Evolutionary conservation across 768 basidiomycete species (phyloP).

Genomic region (Dioszegia hungarica): DNA sequence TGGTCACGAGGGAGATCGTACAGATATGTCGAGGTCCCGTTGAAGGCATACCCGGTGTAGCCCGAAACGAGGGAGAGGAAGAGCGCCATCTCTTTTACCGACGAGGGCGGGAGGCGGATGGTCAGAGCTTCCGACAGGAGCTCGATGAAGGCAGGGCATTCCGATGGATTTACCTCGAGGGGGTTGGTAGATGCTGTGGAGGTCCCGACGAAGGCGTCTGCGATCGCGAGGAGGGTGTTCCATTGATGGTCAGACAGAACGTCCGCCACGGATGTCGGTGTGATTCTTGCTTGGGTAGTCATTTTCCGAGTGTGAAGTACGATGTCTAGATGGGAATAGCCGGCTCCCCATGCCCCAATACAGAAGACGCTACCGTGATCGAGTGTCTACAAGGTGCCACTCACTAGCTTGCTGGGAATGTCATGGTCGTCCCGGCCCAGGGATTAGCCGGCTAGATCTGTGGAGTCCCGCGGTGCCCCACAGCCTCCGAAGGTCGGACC

Average conservation of each 20-base stretch:
- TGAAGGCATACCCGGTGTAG: constrained; percentile 2
- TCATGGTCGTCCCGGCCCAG: too few species aligned
- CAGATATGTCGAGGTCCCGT: constrained; percentile 4
- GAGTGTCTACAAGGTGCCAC: too few species aligned
- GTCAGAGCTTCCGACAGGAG: constrained; percentile 1
- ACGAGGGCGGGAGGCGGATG: neutral
- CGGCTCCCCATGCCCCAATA: too few species aligned
- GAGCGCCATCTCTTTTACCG: neutral
- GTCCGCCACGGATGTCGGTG: neutral
- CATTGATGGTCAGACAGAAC: constrained; percentile 4
- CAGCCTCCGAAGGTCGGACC: too few species aligned
- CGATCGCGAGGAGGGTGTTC: constrained; percentile 7
- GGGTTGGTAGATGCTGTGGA: neutral
- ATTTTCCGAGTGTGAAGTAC: too few species aligned
- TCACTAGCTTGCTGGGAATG: too few species aligned
- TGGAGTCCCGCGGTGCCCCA: too few species aligned
- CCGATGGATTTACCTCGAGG: neutral
- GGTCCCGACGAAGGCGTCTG: constrained; percentile 3
- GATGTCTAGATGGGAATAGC: too few species aligned
- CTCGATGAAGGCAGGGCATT: neutral
- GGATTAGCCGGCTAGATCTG: too few species aligned
- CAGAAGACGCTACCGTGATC: too few species aligned
- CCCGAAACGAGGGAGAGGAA: constrained; percentile 1
- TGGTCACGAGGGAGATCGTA: constrained; percentile 6
- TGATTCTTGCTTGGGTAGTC: neutral